A percentile compares a stretch with the other conserved stretches of the same genome.
Evolutionary conservation across 306 rosid species (phyloP).

Genomic region (Betula pendula): DNA sequence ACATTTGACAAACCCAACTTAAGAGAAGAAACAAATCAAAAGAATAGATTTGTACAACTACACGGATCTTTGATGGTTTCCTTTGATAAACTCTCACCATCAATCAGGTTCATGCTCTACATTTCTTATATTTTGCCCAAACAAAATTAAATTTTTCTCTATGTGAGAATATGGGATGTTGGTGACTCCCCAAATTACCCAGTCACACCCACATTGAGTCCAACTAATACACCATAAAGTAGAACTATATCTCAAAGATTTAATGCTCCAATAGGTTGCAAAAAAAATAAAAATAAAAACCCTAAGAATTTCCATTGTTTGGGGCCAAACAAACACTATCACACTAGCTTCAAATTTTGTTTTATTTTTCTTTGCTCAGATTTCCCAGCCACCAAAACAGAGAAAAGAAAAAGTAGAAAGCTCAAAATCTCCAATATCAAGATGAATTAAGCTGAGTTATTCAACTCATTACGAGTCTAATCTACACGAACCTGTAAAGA

Average conservation of each 20-base stretch:
- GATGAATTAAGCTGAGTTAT: not conserved
- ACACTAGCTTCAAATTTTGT: not conserved
- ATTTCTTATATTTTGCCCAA: not conserved
- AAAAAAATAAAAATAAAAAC: no score
- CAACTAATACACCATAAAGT: not conserved
- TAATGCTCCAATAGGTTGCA: no score
- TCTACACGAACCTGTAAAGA: not conserved
- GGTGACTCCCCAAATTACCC: not conserved
- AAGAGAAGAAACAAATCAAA: not conserved
- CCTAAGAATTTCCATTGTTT: no score
- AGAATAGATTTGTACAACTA: not conserved
- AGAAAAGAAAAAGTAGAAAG: conserved; percentile 1
- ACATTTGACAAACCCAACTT: not conserved
- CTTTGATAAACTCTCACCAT: not conserved
- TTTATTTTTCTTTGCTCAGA: not conserved
- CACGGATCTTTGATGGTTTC: not conserved
- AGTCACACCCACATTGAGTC: not conserved
- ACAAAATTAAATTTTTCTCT: not conserved
- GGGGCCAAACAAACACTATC: no score
- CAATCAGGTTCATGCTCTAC: not conserved
- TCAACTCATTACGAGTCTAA: not conserved
- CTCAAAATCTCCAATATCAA: not conserved
- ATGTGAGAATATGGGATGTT: not conserved
- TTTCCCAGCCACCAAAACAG: not conserved
- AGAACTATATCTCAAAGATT: not conserved